Evolutionary conservation across 108 stramenopile species (phyloP).

Genomic region (Cyclotella cryptica): DNA sequence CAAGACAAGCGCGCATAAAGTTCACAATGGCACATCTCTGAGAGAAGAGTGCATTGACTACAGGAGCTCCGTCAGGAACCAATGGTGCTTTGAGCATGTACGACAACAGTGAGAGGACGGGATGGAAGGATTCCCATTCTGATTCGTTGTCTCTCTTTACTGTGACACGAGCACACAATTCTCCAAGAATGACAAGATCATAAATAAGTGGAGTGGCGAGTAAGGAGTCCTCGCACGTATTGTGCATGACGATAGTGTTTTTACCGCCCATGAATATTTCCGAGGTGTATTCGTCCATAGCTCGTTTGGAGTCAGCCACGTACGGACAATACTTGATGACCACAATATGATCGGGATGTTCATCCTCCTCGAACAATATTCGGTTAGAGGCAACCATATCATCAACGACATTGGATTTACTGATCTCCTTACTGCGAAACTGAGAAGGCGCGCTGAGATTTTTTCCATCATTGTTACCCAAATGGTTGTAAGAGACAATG

Average conservation of each 20-base stretch:
- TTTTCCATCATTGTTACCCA: constrained; percentile 99
- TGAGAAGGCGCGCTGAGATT: constrained; percentile 96
- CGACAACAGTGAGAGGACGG: constrained; percentile 93
- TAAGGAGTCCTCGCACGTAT: constrained; percentile 98
- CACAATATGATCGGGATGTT: constrained; percentile 98
- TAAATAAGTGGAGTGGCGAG: constrained; percentile 97
- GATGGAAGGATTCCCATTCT: constrained; percentile 92
- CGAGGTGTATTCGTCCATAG: constrained; percentile 98
- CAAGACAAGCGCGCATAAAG: constrained; percentile 96
- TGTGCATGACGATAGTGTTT: constrained; percentile 99
- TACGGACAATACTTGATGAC: constrained; percentile 98
- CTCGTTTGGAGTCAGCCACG: constrained; percentile 97
- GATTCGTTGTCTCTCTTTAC: constrained; percentile 78
- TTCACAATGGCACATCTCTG: constrained; percentile 95
- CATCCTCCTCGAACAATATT: constrained; percentile 94
- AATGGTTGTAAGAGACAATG: constrained; percentile 98
- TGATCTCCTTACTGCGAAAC: constrained; percentile 99
- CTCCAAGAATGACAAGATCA: constrained; percentile 94
- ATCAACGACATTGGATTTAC: constrained; percentile 98
- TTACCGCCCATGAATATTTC: constrained; percentile 99
- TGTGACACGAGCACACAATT: constrained; percentile 92
- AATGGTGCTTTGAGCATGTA: constrained; percentile 99
- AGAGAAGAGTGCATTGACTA: constrained; percentile 97
- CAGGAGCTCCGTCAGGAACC: constrained; percentile 96
- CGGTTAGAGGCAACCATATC: constrained; percentile 99